Evolutionary conservation across 2,329 filamentous ascomycete species (phyloP).

Genomic region (Colletotrichum tamarilloi): DNA sequence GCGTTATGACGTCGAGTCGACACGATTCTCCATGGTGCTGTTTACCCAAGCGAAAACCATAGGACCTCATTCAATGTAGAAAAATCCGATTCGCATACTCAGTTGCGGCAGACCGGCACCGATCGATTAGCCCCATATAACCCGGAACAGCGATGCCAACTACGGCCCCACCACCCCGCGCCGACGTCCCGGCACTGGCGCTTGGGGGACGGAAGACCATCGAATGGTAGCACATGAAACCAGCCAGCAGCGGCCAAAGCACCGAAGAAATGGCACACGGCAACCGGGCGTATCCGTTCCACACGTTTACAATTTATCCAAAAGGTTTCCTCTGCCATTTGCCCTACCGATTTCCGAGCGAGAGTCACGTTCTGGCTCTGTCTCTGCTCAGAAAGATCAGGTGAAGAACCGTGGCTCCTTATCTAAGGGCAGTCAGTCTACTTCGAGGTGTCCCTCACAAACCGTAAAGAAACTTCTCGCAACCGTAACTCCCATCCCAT

Average conservation of each 20-base stretch:
- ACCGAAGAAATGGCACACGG: background rate
- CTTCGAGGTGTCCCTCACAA: background rate
- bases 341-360: background rate
- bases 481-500: background rate
- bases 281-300: background rate
- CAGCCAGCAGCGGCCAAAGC: background rate
- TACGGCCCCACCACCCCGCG: background rate
- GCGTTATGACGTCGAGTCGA: background rate
- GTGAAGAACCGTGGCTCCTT: background rate
- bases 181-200: background rate
- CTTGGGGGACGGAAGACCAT: background rate
- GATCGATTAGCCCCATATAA: background rate
- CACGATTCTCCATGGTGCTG: background rate
- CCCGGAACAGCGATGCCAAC: background rate
- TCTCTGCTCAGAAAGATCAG: background rate
- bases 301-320: background rate
- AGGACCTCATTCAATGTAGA: background rate
- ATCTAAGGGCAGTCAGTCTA: background rate
- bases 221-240: conserved; percentile 10
- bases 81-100: background rate
- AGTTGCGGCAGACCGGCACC: background rate
- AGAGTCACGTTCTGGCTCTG: background rate
- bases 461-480: background rate
- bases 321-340: background rate
- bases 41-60: background rate